These are phyloP conservation scores for Saturnispora bothae DNA, from an alignment of 805 yeast genomes.

Conservation along the genomic window DNA sequence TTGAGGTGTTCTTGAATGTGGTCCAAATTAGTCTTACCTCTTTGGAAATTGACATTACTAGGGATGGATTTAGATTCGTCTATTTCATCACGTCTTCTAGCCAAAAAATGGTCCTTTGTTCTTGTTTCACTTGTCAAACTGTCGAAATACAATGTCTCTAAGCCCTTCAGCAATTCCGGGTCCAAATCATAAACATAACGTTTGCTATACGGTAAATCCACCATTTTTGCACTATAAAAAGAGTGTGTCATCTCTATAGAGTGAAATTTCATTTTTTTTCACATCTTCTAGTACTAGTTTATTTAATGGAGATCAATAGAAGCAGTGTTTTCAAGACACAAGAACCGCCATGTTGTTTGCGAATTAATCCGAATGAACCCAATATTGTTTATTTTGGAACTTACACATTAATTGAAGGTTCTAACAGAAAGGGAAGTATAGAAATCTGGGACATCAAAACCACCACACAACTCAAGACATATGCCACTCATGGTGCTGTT, in stretches of 20 bases:
- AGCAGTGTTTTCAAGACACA: slow-evolving; percentile 31
- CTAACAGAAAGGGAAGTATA: slow-evolving; percentile 53
- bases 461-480: slow-evolving; percentile 11
- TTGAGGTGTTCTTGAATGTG: background rate
- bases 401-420: slow-evolving; percentile 56
- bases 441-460: slow-evolving; percentile 27
- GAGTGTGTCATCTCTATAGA: background rate
- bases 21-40: background rate
- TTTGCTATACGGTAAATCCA: slow-evolving; percentile 19
- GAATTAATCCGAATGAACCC: slow-evolving; percentile 42
- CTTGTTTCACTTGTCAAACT: slow-evolving; percentile 30
- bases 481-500: slow-evolving; percentile 48
- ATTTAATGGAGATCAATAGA: slow-evolving; percentile 14
- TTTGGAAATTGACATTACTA: slow-evolving; percentile 12
- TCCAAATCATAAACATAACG: slow-evolving; percentile 42
- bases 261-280: background rate
- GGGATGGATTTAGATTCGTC: background rate
- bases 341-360: slow-evolving; percentile 78
- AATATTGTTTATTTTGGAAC: slow-evolving; percentile 61
- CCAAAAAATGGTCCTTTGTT: slow-evolving; percentile 15
- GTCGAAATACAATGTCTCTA: slow-evolving; percentile 48
- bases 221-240: background rate
- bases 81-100: slow-evolving; percentile 12
- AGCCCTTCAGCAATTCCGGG: slow-evolving; percentile 30
- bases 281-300: background rate